Conservation (phyloP, 768 basidiomycete species). For the Leccinum imitatum region DNA sequence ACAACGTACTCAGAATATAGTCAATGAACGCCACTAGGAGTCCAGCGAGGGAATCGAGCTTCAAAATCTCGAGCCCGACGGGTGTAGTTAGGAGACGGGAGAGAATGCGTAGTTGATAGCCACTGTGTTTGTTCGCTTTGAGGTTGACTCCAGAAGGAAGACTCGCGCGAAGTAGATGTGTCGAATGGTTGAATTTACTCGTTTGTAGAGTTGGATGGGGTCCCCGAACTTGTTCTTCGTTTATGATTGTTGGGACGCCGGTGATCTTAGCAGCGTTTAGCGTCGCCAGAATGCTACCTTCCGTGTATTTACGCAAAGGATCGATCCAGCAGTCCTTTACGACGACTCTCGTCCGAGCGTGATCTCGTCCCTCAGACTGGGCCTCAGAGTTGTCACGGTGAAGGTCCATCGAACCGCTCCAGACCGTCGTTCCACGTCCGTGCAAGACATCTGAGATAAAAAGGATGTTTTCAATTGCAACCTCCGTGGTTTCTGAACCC, state of each 20-base stretch:
- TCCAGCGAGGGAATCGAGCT: neutral
- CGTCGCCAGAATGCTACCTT: neutral
- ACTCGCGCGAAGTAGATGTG: neutral
- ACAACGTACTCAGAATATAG: neutral
- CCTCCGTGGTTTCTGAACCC: neutral
- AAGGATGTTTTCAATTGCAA: neutral
- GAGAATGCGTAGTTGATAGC: neutral
- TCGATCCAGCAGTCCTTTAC: neutral
- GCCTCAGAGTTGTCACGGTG: neutral
- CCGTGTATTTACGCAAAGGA: neutral
- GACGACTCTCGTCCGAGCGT: neutral
- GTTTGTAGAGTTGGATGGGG: neutral
- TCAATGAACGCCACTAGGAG: neutral
- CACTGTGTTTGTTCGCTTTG: neutral
- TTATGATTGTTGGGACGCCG: neutral
- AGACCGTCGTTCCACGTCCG: neutral
- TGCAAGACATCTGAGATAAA: neutral
- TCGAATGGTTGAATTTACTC: neutral
- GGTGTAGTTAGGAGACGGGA: neutral
- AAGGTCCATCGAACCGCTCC: neutral
- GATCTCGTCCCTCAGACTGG: neutral
- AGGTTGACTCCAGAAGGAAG: neutral
- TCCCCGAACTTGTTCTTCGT: neutral
- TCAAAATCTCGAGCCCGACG: neutral
- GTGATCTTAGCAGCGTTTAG: neutral